phyloP scores from a whole-genome alignment of 805 yeast genomes.

The Kuraishia ogatae region DNA sequence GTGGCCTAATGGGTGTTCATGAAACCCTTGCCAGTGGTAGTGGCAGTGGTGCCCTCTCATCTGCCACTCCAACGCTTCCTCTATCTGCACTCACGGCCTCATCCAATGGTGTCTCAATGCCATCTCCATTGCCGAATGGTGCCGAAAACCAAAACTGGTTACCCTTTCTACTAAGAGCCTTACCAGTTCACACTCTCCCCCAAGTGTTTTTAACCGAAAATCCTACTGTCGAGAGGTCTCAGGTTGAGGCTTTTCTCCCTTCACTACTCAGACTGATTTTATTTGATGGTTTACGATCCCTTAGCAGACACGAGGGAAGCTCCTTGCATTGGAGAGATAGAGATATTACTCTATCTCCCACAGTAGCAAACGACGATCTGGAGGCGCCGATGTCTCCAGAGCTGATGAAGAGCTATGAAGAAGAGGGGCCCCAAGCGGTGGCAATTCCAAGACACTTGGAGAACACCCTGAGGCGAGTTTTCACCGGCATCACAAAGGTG shows the following conservation, averaged over 20 bases:
- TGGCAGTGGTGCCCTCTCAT: conserved; percentile 5
- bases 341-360: not conserved
- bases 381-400: not conserved
- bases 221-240: conserved; percentile 17
- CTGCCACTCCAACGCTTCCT: not conserved
- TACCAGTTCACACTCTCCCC: conserved; percentile 59
- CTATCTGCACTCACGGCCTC: conserved; percentile 8
- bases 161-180: conserved; percentile 58
- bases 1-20: not conserved
- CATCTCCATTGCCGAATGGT: conserved; percentile 6
- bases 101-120: not conserved
- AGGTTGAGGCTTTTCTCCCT: conserved; percentile 18
- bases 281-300: conserved; percentile 9
- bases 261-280: conserved; percentile 20
- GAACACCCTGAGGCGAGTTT: conserved; percentile 2
- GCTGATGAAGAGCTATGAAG: conserved; percentile 4
- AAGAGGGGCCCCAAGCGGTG: conserved; percentile 13
- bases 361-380: not conserved
- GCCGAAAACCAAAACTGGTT: conserved; percentile 44
- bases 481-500: conserved; percentile 18
- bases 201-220: conserved; percentile 32
- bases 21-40: not conserved
- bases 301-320: not conserved
- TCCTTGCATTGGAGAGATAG: not conserved
- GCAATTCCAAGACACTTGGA: not conserved